phyloP scores from a whole-genome alignment of 1,284 basidiomycete species.

The Rhizoctonia solani region DNA sequence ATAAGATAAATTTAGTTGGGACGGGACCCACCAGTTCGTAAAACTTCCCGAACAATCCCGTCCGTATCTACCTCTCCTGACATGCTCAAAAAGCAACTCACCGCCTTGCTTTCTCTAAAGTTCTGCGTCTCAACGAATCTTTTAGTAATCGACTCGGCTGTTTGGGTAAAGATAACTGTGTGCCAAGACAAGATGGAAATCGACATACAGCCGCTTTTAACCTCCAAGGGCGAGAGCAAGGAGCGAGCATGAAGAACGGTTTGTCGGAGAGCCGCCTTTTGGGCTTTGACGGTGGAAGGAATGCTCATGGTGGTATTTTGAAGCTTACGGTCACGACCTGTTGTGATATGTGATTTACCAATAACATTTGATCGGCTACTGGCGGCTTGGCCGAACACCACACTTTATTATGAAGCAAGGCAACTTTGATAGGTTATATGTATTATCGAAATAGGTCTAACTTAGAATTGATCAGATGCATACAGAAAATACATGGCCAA shows the following conservation, averaged over 20 bases:
- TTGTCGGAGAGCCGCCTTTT: slow-evolving; percentile 23
- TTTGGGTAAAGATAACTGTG: background rate
- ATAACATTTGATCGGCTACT: too few species aligned
- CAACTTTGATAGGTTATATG: too few species aligned
- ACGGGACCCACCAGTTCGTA: slow-evolving; percentile 16
- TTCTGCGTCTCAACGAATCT: slow-evolving; percentile 22
- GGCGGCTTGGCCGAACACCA: too few species aligned
- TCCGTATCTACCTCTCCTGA: slow-evolving; percentile 38
- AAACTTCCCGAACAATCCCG: slow-evolving; percentile 34
- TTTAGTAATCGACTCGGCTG: slow-evolving; percentile 36
- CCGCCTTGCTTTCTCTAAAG: slow-evolving; percentile 35
- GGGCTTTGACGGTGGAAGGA: slow-evolving; percentile 13
- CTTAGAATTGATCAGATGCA: too few species aligned
- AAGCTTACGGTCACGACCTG: background rate
- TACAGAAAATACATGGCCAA: background rate
- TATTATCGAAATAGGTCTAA: too few species aligned
- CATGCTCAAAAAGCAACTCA: slow-evolving; percentile 40
- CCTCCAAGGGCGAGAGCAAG: background rate
- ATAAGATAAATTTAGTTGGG: too few species aligned
- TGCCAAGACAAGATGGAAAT: background rate
- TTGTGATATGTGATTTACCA: too few species aligned
- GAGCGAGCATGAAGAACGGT: slow-evolving; percentile 22
- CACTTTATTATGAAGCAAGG: too few species aligned
- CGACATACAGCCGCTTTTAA: slow-evolving; percentile 20
- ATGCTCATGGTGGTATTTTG: background rate